Evolutionary conservation across 2,329 filamentous ascomycete genomes (phyloP).

Genomic region (Penicillium psychrosexuale): DNA sequence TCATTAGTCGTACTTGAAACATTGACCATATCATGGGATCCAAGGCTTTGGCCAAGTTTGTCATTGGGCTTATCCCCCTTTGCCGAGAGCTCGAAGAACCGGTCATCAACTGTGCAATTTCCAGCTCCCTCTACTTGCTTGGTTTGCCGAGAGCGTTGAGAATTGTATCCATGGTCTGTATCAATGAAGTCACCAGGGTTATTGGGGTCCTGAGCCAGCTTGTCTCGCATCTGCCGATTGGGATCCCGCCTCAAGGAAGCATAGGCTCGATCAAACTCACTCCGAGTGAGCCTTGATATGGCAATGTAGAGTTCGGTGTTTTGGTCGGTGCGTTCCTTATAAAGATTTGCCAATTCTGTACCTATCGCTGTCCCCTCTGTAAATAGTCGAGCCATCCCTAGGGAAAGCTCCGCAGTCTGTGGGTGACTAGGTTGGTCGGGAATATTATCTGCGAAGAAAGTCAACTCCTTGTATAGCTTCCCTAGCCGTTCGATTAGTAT

Average conservation of each 20-base stretch:
- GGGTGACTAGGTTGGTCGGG: not conserved
- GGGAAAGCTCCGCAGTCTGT: fast-evolving
- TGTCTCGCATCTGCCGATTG: not conserved
- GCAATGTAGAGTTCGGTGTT: not conserved
- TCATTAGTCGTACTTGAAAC: not conserved
- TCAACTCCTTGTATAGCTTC: fast-evolving
- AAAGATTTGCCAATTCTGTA: not conserved
- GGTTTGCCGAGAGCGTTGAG: not conserved
- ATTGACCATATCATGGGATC: not conserved
- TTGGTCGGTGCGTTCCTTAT: not conserved
- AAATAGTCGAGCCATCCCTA: not conserved
- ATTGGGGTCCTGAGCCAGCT: not conserved
- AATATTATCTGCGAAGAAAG: not conserved
- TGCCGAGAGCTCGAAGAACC: not conserved
- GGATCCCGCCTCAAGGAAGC: not conserved
- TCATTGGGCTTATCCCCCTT: not conserved
- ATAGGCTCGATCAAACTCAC: not conserved
- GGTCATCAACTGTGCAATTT: not conserved
- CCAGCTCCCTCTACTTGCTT: not conserved
- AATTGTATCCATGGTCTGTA: not conserved
- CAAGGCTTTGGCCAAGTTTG: not conserved
- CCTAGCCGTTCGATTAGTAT: not conserved
- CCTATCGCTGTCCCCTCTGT: fast-evolving
- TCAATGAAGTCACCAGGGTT: not conserved
- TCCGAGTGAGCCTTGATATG: not conserved